phyloP scores from a whole-genome alignment of 176 grass and related monocot species.

The Microstegium vimineum region DNA sequence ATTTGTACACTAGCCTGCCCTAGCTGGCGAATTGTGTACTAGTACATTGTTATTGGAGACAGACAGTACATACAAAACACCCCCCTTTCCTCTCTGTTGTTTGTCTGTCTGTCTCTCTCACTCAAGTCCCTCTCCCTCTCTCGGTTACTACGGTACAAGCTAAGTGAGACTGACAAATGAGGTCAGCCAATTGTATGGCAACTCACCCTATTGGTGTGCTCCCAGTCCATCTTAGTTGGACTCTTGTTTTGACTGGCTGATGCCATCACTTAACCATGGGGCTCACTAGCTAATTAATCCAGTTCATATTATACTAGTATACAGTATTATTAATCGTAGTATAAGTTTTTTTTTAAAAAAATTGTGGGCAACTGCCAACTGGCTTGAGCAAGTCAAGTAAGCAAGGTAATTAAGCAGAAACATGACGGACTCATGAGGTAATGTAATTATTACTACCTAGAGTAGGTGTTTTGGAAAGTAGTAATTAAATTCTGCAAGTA shows the following conservation, averaged over 20 bases:
- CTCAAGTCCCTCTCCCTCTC: too few species aligned
- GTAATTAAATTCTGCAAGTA: not conserved
- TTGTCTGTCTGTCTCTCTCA: not conserved
- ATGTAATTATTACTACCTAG: not conserved
- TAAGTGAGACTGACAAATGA: not conserved
- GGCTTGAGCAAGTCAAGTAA: not conserved
- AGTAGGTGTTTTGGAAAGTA: not conserved
- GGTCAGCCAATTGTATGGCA: not conserved
- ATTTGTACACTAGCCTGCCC: not conserved
- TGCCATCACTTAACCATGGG: not conserved
- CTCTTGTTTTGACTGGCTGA: slow-evolving; percentile 11
- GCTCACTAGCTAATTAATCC: not conserved
- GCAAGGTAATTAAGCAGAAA: not conserved
- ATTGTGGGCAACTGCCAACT: too few species aligned
- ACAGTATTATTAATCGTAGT: not conserved
- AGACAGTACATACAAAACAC: not conserved
- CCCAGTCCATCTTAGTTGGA: slow-evolving; percentile 7
- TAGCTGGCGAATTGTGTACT: not conserved
- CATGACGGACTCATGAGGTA: not conserved
- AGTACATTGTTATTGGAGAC: not conserved
- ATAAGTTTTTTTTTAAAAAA: too few species aligned
- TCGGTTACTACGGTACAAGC: not conserved
- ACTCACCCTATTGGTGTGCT: not conserved
- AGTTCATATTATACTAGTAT: not conserved
- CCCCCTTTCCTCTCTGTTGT: not conserved